Evolutionary conservation across 1,139 yeast genomes (phyloP).

Genomic region (Yamadazyma blattariae): DNA sequence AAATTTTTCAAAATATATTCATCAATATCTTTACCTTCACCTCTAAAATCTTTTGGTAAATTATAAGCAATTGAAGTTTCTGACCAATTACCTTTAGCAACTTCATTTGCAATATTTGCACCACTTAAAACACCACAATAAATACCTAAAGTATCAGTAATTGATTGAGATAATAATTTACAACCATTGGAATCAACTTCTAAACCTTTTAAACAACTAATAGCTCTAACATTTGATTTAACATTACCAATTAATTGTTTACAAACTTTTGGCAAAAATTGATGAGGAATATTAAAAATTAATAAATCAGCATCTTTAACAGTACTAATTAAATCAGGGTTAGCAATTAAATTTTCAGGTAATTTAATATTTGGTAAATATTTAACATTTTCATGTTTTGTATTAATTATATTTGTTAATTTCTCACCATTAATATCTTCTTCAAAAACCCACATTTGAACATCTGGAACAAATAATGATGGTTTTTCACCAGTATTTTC

Average conservation of each 20-base stretch:
- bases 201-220: conserved; percentile 91
- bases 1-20: conserved; percentile 63
- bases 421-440: conserved; percentile 70
- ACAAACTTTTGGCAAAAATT: conserved; percentile 74
- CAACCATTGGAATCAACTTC: conserved; percentile 81
- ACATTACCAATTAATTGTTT: conserved; percentile 74
- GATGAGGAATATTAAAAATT: conserved; percentile 92
- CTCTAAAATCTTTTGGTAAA: conserved; percentile 65
- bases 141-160: conserved; percentile 73
- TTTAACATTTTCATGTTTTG: conserved; percentile 83
- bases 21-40: conserved; percentile 73
- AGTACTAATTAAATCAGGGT: conserved; percentile 73
- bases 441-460: conserved; percentile 94
- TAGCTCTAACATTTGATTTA: conserved; percentile 68
- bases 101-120: conserved; percentile 93
- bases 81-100: conserved; percentile 88
- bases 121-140: conserved; percentile 95
- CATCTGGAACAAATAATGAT: conserved; percentile 61
- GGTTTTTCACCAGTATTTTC: conserved; percentile 76
- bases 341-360: conserved; percentile 79
- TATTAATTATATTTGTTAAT: conserved; percentile 83
- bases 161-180: conserved; percentile 70
- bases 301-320: conserved; percentile 77
- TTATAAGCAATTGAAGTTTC: conserved; percentile 94
- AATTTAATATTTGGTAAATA: conserved; percentile 78